Conservation (phyloP, 495 filamentous ascomycete genomes). For the Cryomyces antarcticus region DNA sequence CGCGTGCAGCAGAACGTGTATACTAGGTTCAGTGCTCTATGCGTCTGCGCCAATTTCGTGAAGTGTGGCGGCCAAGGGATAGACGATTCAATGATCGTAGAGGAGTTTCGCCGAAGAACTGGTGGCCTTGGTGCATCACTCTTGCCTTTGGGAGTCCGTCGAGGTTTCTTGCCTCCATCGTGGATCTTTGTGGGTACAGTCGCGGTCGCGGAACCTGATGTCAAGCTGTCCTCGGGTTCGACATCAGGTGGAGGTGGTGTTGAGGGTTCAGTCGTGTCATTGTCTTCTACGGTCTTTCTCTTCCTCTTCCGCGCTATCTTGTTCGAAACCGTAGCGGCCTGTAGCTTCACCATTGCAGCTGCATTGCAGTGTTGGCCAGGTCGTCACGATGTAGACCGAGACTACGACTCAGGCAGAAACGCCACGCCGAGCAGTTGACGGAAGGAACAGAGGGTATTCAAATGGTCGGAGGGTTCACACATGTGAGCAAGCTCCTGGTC, state of each 20-base stretch:
- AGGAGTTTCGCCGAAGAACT: conserved; percentile 21
- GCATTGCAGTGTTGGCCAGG: no score
- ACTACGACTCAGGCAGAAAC: no score
- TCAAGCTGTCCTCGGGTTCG: background rate
- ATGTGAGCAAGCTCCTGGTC: no score
- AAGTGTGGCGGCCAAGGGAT: conserved; percentile 59
- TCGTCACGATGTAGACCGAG: no score
- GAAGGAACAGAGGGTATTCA: no score
- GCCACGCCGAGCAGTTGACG: no score
- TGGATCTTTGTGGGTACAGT: conserved; percentile 31
- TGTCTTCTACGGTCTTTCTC: conserved; percentile 20
- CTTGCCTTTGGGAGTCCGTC: conserved; percentile 15
- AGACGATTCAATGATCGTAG: conserved; percentile 22
- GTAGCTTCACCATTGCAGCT: conserved; percentile 28
- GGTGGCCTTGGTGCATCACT: conserved; percentile 12
- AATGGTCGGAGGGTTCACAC: no score
- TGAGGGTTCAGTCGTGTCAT: background rate
- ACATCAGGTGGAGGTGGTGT: conserved; percentile 1
- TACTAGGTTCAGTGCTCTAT: conserved; percentile 74
- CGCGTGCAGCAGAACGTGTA: conserved; percentile 89
- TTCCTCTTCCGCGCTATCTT: conserved; percentile 33
- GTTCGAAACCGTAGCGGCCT: conserved; percentile 35
- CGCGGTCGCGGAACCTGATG: conserved; percentile 10
- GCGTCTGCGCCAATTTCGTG: conserved; percentile 48
- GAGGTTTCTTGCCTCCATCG: conserved; percentile 32